phyloP scores from a whole-genome alignment of 2,329 filamentous ascomycete genomes.

The Aspergillus uvarum region DNA sequence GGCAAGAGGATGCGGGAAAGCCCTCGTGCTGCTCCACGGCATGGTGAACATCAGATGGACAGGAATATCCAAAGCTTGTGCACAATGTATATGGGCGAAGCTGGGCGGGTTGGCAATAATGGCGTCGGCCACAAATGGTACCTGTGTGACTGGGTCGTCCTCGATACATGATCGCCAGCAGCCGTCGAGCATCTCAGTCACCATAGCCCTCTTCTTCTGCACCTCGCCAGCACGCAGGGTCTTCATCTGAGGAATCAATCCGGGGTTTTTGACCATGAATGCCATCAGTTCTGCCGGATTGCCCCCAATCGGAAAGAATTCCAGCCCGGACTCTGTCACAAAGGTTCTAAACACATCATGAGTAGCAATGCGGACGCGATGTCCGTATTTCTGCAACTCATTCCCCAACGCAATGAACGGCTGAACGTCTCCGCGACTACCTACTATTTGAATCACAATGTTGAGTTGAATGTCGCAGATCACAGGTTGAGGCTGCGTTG shows the following conservation, averaged over 20 bases:
- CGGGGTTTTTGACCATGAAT: conserved; percentile 53
- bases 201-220: conserved; percentile 31
- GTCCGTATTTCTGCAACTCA: conserved; percentile 51
- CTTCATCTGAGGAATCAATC: conserved; percentile 41
- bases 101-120: conserved; percentile 58
- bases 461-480: conserved; percentile 41
- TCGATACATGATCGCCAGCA: conserved; percentile 44
- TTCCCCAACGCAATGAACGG: conserved; percentile 60
- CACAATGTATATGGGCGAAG: conserved; percentile 55
- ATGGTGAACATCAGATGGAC: conserved; percentile 56
- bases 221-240: conserved; percentile 39
- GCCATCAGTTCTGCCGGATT: conserved; percentile 55
- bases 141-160: conserved; percentile 26
- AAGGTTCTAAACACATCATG: conserved; percentile 57
- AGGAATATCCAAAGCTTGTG: conserved; percentile 51
- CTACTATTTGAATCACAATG: conserved; percentile 59
- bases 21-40: conserved; percentile 50
- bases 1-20: conserved; percentile 52
- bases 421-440: conserved; percentile 58
- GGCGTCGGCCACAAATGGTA: conserved; percentile 54
- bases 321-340: conserved; percentile 53
- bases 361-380: conserved; percentile 59
- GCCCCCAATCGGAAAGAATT: conserved; percentile 60
- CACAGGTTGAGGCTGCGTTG: background rate
- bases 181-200: conserved; percentile 41